Base-by-base conservation (phyloP, 192 early-diverging fungal species). In the Mortierella alpina region DNA sequence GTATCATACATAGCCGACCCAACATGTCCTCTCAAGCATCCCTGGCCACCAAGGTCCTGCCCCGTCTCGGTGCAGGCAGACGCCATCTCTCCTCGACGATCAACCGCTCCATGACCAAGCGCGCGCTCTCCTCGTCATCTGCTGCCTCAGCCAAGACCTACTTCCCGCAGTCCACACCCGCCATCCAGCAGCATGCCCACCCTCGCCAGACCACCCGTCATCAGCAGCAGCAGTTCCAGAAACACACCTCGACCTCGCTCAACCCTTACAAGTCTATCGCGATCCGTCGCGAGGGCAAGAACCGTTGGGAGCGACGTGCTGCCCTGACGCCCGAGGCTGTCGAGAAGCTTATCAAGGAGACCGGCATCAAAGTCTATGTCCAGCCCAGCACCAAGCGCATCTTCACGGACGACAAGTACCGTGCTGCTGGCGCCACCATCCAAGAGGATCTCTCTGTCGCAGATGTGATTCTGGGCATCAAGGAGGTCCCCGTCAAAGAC, bases 311-410 rank as follows among this genome's bases (percentile, higher is more conserved):
- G 76, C 89, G 98, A 2, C 91, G 98, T 4, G 95, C 95, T 15
- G 92, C 98, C 18, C 84, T 99, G 41, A 93, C 94, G 9, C 98
- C 98, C 13, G 90, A 92, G 11, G 93, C 94, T 40, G 91, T 99
- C 75, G 89, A 92, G 55, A 84, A 88, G 51, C 86, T 99, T 50
- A 95, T 97, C 58, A 86, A 91, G 44, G 95, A 98, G 64, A 93
- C 91, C 23, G 93, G 95, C 14, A 90, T 92, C 18, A 89, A 85
- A 46, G 92, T 99, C 3, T 84, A 94, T 70, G 93, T 99, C 52
- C 98, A 99, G 73, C 98, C 98, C 14, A 93, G 92, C 64, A 95
- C 91, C 54, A 98, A 97, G 62, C 90, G 98, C 47, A 94, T 99
- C 65, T 93, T 95, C 71, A 89, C 91, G 40, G 93, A 99, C 75